phyloP scores from a whole-genome alignment of 257 asterid genomes.

The Vinca minor region DNA sequence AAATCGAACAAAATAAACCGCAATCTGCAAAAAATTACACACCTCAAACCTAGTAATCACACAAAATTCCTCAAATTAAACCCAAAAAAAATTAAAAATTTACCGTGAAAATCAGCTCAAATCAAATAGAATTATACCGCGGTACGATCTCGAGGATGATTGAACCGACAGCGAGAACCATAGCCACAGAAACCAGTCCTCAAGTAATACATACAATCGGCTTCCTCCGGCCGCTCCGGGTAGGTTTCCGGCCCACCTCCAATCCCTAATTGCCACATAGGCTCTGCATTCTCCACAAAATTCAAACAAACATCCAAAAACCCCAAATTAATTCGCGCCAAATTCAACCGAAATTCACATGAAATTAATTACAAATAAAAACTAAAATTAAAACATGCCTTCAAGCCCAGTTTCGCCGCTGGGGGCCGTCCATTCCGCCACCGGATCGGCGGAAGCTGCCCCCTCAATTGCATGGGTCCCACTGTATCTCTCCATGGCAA shows the following conservation, averaged over 20 bases:
- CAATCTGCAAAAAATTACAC: constrained; percentile 11
- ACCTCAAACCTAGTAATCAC: constrained; percentile 29
- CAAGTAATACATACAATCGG: constrained; percentile 79
- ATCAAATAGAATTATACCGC: constrained; percentile 44
- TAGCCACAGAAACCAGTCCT: constrained; percentile 91
- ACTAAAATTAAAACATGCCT: constrained; percentile 20
- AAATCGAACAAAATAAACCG: constrained; percentile 21
- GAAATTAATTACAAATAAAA: constrained; percentile 18
- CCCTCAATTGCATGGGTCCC: constrained; percentile 31
- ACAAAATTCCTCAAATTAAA: constrained; percentile 13
- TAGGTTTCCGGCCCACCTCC: constrained; percentile 63
- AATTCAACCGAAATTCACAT: constrained; percentile 26
- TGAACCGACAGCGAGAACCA: constrained; percentile 88
- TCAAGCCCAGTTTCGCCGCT: constrained; percentile 39
- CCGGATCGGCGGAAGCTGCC: constrained; percentile 30
- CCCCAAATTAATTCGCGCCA: constrained; percentile 15
- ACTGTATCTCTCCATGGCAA: constrained; percentile 31
- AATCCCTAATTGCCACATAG: constrained; percentile 81
- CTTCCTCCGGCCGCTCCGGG: constrained; percentile 80
- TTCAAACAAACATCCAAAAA: constrained; percentile 9
- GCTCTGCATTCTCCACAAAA: constrained; percentile 61
- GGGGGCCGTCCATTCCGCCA: constrained; percentile 29
- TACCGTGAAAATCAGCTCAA: no score
- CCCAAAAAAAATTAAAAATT: background rate
- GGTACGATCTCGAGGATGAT: constrained; percentile 79